A percentile compares a stretch with the other conserved stretches of the same genome.
Evolutionary conservation across 2,329 filamentous ascomycete genomes (phyloP).

Genomic region (Ceratocystis albifundus): DNA sequence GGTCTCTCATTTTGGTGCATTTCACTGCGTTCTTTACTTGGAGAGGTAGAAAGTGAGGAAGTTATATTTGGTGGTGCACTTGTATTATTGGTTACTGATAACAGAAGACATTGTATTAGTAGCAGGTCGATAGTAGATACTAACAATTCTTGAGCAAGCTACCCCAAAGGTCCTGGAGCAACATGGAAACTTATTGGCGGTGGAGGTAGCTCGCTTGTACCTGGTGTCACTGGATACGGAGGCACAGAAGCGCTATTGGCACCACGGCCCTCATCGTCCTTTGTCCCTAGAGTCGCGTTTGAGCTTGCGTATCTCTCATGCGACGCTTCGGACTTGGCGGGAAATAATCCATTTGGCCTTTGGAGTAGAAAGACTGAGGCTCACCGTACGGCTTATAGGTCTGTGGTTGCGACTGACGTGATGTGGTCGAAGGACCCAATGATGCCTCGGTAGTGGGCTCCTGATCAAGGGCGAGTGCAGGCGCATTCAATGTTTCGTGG

Average conservation of each 20-base stretch:
- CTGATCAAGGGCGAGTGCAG: conserved; percentile 8
- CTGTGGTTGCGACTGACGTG: conserved; percentile 16
- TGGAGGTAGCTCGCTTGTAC: conserved; percentile 20
- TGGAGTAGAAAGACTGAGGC: conserved; percentile 9
- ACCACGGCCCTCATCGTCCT: background rate
- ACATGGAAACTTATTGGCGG: conserved; percentile 20
- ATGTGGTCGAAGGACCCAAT: background rate
- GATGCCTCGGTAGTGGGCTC: background rate
- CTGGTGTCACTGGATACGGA: conserved; percentile 22
- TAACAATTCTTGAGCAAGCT: background rate
- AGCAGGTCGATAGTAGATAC: background rate
- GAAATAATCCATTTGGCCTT: conserved; percentile 22
- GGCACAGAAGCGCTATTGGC: conserved; percentile 10
- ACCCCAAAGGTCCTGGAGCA: conserved; percentile 13
- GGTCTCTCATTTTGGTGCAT: conserved; percentile 13
- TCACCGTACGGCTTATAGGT: conserved; percentile 22
- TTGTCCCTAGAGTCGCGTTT: background rate
- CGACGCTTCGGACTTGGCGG: conserved; percentile 5
- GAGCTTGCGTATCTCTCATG: background rate
- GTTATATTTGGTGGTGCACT: background rate
- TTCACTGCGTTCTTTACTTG: conserved; percentile 15
- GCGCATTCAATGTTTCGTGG: conserved; percentile 1
- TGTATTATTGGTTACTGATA: conserved; percentile 13
- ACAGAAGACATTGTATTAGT: conserved; percentile 7
- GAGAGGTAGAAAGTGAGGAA: background rate